Percentiles rank a stretch among this genome's conserved stretches.
Conservation (phyloP, 1,284 basidiomycete genomes). For the Ceratobasidium sp. region DNA sequence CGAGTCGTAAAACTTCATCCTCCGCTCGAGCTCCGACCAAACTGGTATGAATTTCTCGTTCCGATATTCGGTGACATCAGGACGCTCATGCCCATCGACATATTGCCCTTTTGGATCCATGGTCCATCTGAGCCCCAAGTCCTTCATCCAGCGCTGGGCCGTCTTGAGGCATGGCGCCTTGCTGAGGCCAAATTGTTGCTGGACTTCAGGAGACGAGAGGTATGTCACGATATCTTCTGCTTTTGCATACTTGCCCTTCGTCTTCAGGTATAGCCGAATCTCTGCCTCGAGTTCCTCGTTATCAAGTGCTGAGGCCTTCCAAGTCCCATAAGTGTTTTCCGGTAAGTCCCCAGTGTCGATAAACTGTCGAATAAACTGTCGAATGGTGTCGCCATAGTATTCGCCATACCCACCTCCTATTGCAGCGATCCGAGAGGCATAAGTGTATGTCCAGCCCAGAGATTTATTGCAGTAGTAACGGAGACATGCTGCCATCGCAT, state of each 20-base stretch:
- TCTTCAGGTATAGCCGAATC: background rate
- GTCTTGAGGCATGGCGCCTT: too few species aligned
- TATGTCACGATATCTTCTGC: conserved; percentile 40
- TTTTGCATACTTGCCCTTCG: conserved; percentile 33
- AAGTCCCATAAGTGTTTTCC: conserved; percentile 15
- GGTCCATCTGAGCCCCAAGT: too few species aligned
- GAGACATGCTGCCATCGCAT: conserved; percentile 1
- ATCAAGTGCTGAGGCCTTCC: background rate
- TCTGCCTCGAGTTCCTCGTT: background rate
- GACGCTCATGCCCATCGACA: conserved; percentile 19
- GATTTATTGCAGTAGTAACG: background rate
- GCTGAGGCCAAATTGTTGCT: background rate
- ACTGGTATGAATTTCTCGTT: background rate
- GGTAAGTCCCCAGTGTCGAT: conserved; percentile 3
- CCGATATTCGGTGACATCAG: background rate
- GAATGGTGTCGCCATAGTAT: background rate
- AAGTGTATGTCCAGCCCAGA: background rate
- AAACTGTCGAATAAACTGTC: conserved; percentile 6
- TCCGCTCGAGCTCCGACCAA: background rate
- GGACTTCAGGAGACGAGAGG: conserved; percentile 3
- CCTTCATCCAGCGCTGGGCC: too few species aligned
- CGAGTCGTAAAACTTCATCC: background rate
- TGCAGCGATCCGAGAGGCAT: conserved; percentile 3
- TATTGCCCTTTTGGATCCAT: background rate
- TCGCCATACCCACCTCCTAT: background rate